Evolutionary conservation across 1,284 basidiomycete species (phyloP).

Genomic region (Leccinum pachyderme): DNA sequence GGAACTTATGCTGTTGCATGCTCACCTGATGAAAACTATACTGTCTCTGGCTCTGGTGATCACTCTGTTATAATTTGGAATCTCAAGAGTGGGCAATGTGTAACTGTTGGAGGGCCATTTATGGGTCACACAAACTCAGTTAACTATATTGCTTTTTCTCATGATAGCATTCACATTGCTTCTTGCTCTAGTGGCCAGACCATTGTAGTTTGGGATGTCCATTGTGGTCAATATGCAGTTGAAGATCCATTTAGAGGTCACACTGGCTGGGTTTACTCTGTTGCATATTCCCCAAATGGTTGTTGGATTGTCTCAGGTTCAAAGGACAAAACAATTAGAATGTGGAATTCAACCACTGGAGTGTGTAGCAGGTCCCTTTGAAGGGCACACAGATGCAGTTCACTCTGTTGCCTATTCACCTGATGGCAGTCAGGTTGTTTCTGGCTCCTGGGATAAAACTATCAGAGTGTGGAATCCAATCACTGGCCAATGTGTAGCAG

Average conservation of each 20-base stretch:
- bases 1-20: not conserved
- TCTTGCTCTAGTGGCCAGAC: conserved; percentile 11
- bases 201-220: conserved; percentile 11
- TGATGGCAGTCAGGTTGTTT: conserved; percentile 13
- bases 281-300: conserved; percentile 20
- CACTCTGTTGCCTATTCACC: conserved; percentile 16
- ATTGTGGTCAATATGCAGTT: conserved; percentile 4
- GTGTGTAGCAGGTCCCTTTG: not conserved
- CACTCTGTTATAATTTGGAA: conserved; percentile 7
- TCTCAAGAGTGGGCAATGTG: not conserved
- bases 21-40: conserved; percentile 15
- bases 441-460: conserved; percentile 19
- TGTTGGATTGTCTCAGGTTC: conserved; percentile 17
- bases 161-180: conserved; percentile 16
- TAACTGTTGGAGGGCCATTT: not conserved
- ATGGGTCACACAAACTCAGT: not conserved
- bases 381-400: not conserved
- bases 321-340: conserved; percentile 12
- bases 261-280: not conserved
- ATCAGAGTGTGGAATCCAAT: conserved; percentile 18
- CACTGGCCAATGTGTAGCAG: conserved; percentile 19
- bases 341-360: not conserved
- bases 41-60: conserved; percentile 1
- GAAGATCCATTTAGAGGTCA: conserved; percentile 9
- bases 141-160: conserved; percentile 13